Percentiles rank a stretch among this genome's conserved stretches.
Conservation (phyloP, 2,329 filamentous ascomycete genomes). For the Ophiostoma tasmaniense region DNA sequence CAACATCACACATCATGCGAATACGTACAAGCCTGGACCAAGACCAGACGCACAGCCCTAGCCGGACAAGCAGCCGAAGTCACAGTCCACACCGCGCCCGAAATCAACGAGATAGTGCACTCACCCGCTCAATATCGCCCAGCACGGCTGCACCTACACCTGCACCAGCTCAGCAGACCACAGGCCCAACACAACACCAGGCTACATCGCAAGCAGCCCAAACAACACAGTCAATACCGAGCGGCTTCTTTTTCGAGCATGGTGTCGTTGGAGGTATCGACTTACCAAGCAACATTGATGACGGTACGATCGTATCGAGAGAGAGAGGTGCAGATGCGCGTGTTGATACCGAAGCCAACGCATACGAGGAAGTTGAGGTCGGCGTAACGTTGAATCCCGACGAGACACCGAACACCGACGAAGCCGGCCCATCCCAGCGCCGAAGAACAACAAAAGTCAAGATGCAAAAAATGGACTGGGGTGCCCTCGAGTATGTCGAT, state of each 20-base stretch:
- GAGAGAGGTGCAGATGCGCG: not conserved
- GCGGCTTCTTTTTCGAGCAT: not conserved
- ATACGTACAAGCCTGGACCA: not conserved
- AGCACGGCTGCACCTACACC: not conserved
- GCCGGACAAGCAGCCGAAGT: not conserved
- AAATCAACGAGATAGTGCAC: not conserved
- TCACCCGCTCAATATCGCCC: not conserved
- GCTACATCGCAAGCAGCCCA: not conserved
- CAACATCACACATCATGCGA: not conserved
- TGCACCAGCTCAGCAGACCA: not conserved
- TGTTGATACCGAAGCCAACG: not conserved
- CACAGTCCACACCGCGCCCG: conserved; percentile 2
- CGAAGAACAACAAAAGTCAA: not conserved
- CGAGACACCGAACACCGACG: not conserved
- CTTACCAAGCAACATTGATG: not conserved
- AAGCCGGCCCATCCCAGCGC: not conserved
- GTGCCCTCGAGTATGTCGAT: conserved; percentile 27
- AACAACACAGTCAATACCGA: not conserved
- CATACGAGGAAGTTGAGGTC: not conserved
- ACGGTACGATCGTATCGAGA: not conserved
- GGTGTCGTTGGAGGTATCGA: not conserved
- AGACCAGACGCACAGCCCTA: not conserved
- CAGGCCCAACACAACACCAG: not conserved
- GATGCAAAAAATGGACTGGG: conserved; percentile 27
- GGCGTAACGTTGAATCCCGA: not conserved